phyloP scores from a whole-genome alignment of 2,329 filamentous ascomycete species.

The Aspergillus tanneri region DNA sequence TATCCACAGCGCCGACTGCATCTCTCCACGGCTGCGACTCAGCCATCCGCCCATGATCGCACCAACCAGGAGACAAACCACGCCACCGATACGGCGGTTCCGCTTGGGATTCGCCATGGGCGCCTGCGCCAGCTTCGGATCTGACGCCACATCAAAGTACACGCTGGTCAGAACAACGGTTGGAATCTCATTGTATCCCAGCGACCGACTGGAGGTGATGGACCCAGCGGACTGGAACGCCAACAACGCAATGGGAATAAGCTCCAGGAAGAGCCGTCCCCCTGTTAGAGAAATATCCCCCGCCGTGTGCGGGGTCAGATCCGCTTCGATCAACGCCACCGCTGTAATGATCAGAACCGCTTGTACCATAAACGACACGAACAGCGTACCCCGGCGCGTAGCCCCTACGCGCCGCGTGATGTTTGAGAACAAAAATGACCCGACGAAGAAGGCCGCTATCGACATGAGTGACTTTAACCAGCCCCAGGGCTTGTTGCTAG shows the following conservation, averaged over 20 bases:
- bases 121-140: conserved; percentile 36
- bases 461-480: conserved; percentile 48
- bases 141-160: conserved; percentile 47
- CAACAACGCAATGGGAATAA: conserved; percentile 45
- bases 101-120: conserved; percentile 41
- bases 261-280: conserved; percentile 37
- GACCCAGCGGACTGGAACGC: conserved; percentile 48
- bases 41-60: conserved; percentile 46
- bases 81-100: conserved; percentile 39
- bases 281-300: conserved; percentile 21
- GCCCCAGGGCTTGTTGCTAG: conserved; percentile 40
- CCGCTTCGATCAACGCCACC: conserved; percentile 40
- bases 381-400: conserved; percentile 38
- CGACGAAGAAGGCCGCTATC: conserved; percentile 43
- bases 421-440: conserved; percentile 42
- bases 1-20: conserved; percentile 46
- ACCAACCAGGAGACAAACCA: conserved; percentile 40
- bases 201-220: conserved; percentile 43
- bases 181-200: conserved; percentile 46
- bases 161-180: conserved; percentile 49
- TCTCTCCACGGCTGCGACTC: conserved; percentile 43
- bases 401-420: conserved; percentile 37
- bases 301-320: conserved; percentile 38
- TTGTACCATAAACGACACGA: conserved; percentile 44
- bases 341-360: conserved; percentile 40